Percentiles rank a stretch among this genome's conserved stretches.
phyloP scores from a whole-genome alignment of 192 early-diverging fungal species.

The Irineochytrium annulatum region DNA sequence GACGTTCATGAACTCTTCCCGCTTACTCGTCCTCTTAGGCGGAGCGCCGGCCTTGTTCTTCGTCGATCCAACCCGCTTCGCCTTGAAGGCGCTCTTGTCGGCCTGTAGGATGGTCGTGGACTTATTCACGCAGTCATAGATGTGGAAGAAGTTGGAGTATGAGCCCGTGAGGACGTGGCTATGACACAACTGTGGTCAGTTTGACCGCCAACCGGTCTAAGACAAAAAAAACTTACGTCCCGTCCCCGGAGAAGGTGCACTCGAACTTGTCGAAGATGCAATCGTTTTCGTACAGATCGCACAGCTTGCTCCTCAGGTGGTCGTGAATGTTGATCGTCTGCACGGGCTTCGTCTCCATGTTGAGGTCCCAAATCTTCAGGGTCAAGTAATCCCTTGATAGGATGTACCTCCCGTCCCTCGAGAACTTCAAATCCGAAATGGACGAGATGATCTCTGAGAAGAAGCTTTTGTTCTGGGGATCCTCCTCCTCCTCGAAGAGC shows the following conservation, averaged over 20 bases:
- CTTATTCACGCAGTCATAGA: slow-evolving; percentile 79
- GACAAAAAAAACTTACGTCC: slow-evolving; percentile 61
- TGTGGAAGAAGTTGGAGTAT: slow-evolving; percentile 99
- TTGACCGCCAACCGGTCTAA: background rate
- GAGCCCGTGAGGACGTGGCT: slow-evolving; percentile 91
- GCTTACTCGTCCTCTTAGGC: slow-evolving; percentile 49
- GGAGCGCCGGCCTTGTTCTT: slow-evolving; percentile 63
- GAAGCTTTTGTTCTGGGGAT: slow-evolving; percentile 93
- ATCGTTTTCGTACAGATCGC: slow-evolving; percentile 99
- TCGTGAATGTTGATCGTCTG: slow-evolving; percentile 97
- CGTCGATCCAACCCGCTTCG: slow-evolving; percentile 78
- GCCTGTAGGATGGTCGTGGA: slow-evolving; percentile 88
- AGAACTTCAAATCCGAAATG: slow-evolving; percentile 96
- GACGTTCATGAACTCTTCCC: slow-evolving; percentile 73
- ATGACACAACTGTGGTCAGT: slow-evolving; percentile 11
- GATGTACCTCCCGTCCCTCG: slow-evolving; percentile 93
- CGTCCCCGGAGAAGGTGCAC: slow-evolving; percentile 94
- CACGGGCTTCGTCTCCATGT: slow-evolving; percentile 91
- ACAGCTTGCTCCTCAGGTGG: slow-evolving; percentile 89
- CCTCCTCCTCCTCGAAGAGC: slow-evolving; percentile 94
- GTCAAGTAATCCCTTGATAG: slow-evolving; percentile 96
- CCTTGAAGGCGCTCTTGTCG: slow-evolving; percentile 96
- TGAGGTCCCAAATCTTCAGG: slow-evolving; percentile 98
- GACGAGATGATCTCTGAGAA: slow-evolving; percentile 99
- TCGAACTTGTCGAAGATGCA: slow-evolving; percentile 99